These are phyloP conservation scores for Hevea brasiliensis DNA, from an alignment of 345 rosid species.

Conservation along the genomic window DNA sequence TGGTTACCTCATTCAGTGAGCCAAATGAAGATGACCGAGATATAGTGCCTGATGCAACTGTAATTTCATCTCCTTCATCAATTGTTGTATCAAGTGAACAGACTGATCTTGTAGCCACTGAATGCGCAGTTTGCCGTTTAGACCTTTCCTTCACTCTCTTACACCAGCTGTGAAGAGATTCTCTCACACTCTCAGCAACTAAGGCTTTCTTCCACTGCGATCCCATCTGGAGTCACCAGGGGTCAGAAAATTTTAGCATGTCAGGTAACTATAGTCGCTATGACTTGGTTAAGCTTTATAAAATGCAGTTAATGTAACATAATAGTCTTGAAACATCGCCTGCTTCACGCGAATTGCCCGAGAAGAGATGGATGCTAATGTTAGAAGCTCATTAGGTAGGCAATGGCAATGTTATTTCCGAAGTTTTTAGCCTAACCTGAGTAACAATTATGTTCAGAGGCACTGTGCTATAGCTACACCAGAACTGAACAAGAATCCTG, in stretches of 20 bases:
- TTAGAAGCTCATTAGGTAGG: neutral
- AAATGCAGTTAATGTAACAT: neutral
- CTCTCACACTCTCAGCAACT: slow-evolving; percentile 83
- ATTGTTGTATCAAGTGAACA: slow-evolving; percentile 75
- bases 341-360: neutral
- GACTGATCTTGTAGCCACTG: slow-evolving; percentile 61
- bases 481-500: slow-evolving; percentile 87
- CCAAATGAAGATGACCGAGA: slow-evolving; percentile 68
- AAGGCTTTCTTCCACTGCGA: slow-evolving; percentile 75
- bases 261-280: neutral
- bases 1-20: slow-evolving; percentile 63
- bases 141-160: slow-evolving; percentile 77
- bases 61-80: slow-evolving; percentile 77
- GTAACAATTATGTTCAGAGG: slow-evolving; percentile 83
- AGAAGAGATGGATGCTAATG: too few relatives aligned
- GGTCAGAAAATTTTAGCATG: slow-evolving; percentile 4
- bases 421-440: slow-evolving; percentile 54
- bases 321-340: neutral
- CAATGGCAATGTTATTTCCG: neutral
- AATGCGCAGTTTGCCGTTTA: slow-evolving; percentile 48
- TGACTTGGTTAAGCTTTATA: neutral
- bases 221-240: slow-evolving; percentile 60
- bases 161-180: slow-evolving; percentile 94
- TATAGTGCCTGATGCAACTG: slow-evolving; percentile 68
- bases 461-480: slow-evolving; percentile 94